phyloP scores from a whole-genome alignment of 257 asterid genomes.

The Solanum paucissectum region DNA sequence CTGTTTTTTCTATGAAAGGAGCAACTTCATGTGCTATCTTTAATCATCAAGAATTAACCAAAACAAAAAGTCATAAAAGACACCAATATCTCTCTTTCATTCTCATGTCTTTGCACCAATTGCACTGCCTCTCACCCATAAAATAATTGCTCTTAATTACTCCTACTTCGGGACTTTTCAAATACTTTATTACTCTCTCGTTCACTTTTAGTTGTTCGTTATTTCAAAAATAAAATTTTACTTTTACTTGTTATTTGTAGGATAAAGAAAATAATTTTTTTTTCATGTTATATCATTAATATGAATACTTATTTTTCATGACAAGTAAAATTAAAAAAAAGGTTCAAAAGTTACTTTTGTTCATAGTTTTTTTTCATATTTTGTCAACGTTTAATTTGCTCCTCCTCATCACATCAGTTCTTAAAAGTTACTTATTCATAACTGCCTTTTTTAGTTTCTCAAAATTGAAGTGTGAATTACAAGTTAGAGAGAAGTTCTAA shows the following conservation, averaged over 20 bases:
- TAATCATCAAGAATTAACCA: neutral
- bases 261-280: too few species aligned
- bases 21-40: neutral
- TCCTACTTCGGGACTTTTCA: neutral
- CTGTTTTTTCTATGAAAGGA: neutral
- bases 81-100: neutral
- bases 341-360: neutral
- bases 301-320: too few species aligned
- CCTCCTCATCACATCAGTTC: neutral
- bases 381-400: neutral
- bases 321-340: too few species aligned
- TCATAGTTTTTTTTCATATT: neutral
- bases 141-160: neutral
- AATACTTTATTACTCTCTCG: too few species aligned
- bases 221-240: too few species aligned
- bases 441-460: neutral
- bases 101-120: neutral
- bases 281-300: too few species aligned
- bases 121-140: neutral
- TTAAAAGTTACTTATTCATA: neutral
- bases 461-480: neutral
- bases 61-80: neutral
- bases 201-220: too few species aligned
- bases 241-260: neutral
- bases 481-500: neutral